Conservation (phyloP, 2,329 filamentous ascomycete species). For the Sordariomycetes sp. region DNA sequence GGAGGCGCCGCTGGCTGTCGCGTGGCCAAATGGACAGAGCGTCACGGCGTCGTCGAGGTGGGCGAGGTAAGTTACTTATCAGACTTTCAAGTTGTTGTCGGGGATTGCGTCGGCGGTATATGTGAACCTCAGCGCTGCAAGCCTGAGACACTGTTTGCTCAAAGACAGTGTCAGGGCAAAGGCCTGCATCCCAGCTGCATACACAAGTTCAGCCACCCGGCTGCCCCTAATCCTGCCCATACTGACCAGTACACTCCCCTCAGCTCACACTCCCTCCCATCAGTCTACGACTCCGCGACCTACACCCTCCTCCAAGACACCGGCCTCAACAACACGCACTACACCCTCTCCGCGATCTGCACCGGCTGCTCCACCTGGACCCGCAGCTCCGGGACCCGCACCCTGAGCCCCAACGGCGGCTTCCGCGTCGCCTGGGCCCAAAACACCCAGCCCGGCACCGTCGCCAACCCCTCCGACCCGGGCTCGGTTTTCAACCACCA, state of each 20-base stretch:
- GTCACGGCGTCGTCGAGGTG: conserved; percentile 4
- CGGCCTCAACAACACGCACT: conserved; percentile 23
- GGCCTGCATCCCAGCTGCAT: not conserved
- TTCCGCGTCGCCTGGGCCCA: conserved; percentile 5
- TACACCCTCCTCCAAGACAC: conserved; percentile 20
- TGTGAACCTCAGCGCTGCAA: not conserved
- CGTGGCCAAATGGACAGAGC: conserved; percentile 7
- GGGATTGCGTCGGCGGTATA: not conserved
- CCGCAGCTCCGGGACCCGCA: conserved; percentile 5
- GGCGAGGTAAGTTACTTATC: conserved; percentile 4
- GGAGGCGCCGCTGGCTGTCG: conserved; percentile 8
- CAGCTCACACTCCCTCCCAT: conserved; percentile 18
- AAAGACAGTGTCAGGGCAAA: not conserved
- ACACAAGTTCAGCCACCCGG: too few species aligned
- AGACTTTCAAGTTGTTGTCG: not conserved
- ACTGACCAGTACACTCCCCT: not conserved
- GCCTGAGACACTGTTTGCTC: not conserved
- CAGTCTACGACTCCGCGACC: conserved; percentile 16
- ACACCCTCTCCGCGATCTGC: conserved; percentile 22
- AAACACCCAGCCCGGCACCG: conserved; percentile 1
- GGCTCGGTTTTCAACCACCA: conserved; percentile 4
- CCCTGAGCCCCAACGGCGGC: not conserved
- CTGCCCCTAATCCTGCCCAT: not conserved
- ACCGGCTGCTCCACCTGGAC: conserved; percentile 22
- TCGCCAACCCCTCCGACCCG: conserved; percentile 2